Evolutionary conservation across 192 early-diverging fungal genomes (phyloP).

Genomic region (Backusella sp.): DNA sequence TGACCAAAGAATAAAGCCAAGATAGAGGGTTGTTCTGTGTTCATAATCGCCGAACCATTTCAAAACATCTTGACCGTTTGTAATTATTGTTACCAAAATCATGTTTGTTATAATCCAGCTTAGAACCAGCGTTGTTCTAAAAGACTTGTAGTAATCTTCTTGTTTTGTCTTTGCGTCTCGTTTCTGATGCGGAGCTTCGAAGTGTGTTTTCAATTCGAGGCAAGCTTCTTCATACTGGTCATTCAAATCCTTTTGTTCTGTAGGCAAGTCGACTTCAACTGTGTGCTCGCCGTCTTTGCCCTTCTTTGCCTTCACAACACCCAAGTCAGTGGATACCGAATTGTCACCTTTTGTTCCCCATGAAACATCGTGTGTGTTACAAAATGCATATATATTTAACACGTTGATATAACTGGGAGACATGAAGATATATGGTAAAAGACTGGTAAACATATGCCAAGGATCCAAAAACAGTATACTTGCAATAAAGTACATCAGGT

Average conservation of each 20-base stretch:
- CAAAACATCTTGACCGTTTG: slow-evolving; percentile 43
- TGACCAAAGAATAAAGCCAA: slow-evolving; percentile 75
- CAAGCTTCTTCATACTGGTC: slow-evolving; percentile 81
- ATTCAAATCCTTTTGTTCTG: slow-evolving; percentile 78
- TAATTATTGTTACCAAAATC: slow-evolving; percentile 62
- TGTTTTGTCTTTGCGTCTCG: slow-evolving; percentile 61
- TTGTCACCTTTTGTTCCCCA: slow-evolving; percentile 89
- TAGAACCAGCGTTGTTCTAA: slow-evolving; percentile 74
- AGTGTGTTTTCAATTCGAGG: slow-evolving; percentile 48
- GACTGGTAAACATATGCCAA: slow-evolving; percentile 76
- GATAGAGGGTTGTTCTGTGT: slow-evolving; percentile 42
- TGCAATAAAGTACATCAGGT: slow-evolving; percentile 64
- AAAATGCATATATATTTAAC: slow-evolving; percentile 80
- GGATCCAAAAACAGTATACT: slow-evolving; percentile 67
- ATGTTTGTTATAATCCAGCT: slow-evolving; percentile 76
- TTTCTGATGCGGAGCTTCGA: slow-evolving; percentile 40
- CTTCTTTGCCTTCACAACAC: slow-evolving; percentile 53
- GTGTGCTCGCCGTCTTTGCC: slow-evolving; percentile 44
- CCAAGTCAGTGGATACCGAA: slow-evolving; percentile 44
- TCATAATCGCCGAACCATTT: slow-evolving; percentile 35
- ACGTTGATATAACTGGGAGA: slow-evolving; percentile 82
- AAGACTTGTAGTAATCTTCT: slow-evolving; percentile 65
- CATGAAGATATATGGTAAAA: slow-evolving; percentile 70
- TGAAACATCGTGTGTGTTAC: slow-evolving; percentile 83
- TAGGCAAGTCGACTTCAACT: slow-evolving; percentile 51